Base-by-base conservation (phyloP, 352 stramenopile species). In the Pythium catenulatum region DNA sequence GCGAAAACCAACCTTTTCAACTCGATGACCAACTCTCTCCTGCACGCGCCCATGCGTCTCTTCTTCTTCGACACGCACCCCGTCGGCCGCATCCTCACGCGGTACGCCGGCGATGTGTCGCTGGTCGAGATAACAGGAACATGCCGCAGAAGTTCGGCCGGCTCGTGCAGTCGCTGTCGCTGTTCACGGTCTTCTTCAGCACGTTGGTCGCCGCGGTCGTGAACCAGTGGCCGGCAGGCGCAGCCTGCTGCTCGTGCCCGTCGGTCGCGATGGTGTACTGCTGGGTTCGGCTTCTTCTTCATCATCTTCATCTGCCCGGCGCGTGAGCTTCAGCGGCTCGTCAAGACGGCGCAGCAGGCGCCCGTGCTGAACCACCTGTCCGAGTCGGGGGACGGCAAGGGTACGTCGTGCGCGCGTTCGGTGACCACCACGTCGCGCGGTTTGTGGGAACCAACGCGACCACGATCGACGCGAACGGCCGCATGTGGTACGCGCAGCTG, bases 41-140 rank as follows among this genome's bases (percentile, higher is more conserved):
- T 99, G 27, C 89, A 92, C 54, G 97, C 97, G 25, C 96, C 97
- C 9, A 93, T 99, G 46, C 85, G 93, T 5, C 99, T 99, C 88
- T 99, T 99, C 4, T 99, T 99, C 88, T 99, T 99, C 85, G 96
- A 99, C 83, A 94, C 91, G 8, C 99, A 97, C 75, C 97, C 97
- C 9, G 91, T 98, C 32, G 96, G 97, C 2, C 90, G 96, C 69
- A 96, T 99, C 69, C 46, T 99, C 17, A 98, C 98, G 77, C 93
- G 98, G 19, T 99, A 99, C 91, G 92, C 90, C 19, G 92, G 91
- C 13, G 96, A 98, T 83, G 97, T 98, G 86, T 93, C 97, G 74
- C 95, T 95, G 43, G 90, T 98, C 34, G 96, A 99, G n/a, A n/a
- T n/a, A n/a, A n/a, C 90, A 84, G 97, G 14, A 93, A 96, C 65